Conservation (phyloP, 768 basidiomycete species). For the Epithele typhae region DNA sequence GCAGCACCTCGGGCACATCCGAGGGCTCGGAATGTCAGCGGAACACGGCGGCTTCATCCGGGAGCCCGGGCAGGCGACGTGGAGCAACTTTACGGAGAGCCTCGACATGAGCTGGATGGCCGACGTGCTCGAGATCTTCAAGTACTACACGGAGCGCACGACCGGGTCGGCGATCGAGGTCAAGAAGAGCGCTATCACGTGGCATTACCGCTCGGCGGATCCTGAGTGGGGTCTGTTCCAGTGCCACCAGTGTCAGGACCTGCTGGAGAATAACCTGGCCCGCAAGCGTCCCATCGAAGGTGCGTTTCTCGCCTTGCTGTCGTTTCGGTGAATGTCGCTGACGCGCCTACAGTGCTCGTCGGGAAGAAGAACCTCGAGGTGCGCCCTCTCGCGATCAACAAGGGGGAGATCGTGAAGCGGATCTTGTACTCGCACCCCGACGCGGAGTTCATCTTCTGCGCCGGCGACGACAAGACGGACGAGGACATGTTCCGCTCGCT, state of each 20-base stretch:
- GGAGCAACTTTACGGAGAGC: slow-evolving; percentile 86
- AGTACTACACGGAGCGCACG: slow-evolving; percentile 95
- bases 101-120: slow-evolving; percentile 98
- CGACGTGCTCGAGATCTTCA: slow-evolving; percentile 94
- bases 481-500: slow-evolving; percentile 99
- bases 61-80: slow-evolving; percentile 58
- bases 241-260: slow-evolving; percentile 93
- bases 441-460: slow-evolving; percentile 94
- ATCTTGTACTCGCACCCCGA: slow-evolving; percentile 91
- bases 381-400: slow-evolving; percentile 92
- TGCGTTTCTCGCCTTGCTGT: slow-evolving; percentile 28
- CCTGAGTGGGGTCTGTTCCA: slow-evolving; percentile 97
- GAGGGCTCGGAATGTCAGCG: slow-evolving; percentile 83
- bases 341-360: slow-evolving; percentile 60
- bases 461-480: slow-evolving; percentile 99
- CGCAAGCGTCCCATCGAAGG: slow-evolving; percentile 94
- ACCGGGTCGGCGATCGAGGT: slow-evolving; percentile 94
- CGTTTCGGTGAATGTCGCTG: not conserved
- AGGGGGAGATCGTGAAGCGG: slow-evolving; percentile 97
- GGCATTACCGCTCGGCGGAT: slow-evolving; percentile 93
- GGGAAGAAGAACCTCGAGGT: slow-evolving; percentile 99
- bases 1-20: slow-evolving; percentile 83
- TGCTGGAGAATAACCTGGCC: slow-evolving; percentile 91
- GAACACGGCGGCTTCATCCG: slow-evolving; percentile 95
- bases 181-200: slow-evolving; percentile 97